Evolutionary conservation across 2,329 filamentous ascomycete species (phyloP), one percentile per base, ranked within the genome.

Genomic region (Ophidiomyces ophidiicola): DNA sequence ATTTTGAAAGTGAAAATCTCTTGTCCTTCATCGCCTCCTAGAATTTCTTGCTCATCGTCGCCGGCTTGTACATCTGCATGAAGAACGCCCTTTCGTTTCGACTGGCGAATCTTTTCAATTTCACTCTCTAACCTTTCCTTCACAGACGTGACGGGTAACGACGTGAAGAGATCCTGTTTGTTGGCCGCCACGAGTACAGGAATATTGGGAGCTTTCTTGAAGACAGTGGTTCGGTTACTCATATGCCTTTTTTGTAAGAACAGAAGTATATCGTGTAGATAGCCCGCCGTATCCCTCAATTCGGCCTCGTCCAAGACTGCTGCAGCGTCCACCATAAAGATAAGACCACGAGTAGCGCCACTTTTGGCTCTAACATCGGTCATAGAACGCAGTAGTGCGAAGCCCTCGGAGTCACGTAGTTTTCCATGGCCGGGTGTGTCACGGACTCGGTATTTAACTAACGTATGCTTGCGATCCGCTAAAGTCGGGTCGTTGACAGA

Each of bases 401-500:
- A 57, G 14, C 61, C 59, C 43, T 76, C 63, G 10, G 66, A 54
- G 48, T 76, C 68, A 44, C 90, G 83, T 43, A 98, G 76, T 64
- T 98, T 98, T 52, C 85, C 86, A 65, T 98, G 90, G 26, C 90
- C 90, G 0, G 90, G 90, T 1, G 88, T 96, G 64, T 98, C 90
- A 38, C 52, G 57, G 10, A 67, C 38, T 4, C 55, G 49, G 45
- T 66, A 67, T 21, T 50, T 53, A 36, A 58, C 50, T 11, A 56
- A 57, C 29, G 60, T 59, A 14, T 51, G 53, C 12, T 55, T 45
- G 6, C 53, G 48, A 28, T 66, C 61, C 54, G 83, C 66, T 23
- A 96, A 66, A 6, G 75, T 70, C 17, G 74, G 71, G 55, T 83
- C 79, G 53, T 80, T 74, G 18, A 67, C 61, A 30, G 76, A 80